Conservation (phyloP, 768 basidiomycete species). For the Sporobolomyces pararoseus region DNA sequence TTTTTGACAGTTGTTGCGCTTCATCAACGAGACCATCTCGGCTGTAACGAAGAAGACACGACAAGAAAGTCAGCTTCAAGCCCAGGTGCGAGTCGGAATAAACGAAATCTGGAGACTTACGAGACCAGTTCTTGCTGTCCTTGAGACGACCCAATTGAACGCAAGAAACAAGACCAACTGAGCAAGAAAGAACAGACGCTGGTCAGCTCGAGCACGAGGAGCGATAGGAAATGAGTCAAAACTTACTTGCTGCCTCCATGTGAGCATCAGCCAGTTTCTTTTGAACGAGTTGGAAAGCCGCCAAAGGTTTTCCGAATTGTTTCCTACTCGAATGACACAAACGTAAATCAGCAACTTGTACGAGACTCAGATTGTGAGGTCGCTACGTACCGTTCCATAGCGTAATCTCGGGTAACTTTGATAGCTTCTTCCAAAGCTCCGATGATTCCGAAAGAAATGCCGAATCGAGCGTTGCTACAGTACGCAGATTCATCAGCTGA, state of each 20-base stretch:
- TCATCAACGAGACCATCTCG: conserved; percentile 92
- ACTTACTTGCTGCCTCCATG: conserved; percentile 61
- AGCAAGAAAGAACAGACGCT: neutral
- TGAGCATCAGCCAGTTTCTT: conserved; percentile 95
- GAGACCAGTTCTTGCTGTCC: conserved; percentile 66
- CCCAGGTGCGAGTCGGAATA: neutral
- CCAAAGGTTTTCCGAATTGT: conserved; percentile 84
- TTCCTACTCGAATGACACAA: conserved; percentile 48
- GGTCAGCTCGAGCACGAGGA: conserved; percentile 47
- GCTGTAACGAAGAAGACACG: conserved; percentile 46
- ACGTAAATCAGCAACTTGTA: neutral
- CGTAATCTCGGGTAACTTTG: conserved; percentile 69
- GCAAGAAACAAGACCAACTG: conserved; percentile 46
- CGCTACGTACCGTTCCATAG: conserved; percentile 63
- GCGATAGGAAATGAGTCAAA: conserved; percentile 56
- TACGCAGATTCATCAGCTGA: neutral
- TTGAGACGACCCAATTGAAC: conserved; percentile 69
- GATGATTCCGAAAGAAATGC: conserved; percentile 75
- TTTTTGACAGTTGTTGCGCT: conserved; percentile 93
- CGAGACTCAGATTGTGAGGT: neutral
- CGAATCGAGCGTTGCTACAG: conserved; percentile 25
- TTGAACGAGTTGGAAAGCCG: conserved; percentile 94
- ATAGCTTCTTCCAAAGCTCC: conserved; percentile 92
- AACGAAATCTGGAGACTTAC: conserved; percentile 7
- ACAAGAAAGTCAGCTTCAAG: neutral